phyloP scores from a whole-genome alignment of 2,329 filamentous ascomycete genomes.

The Grosmannia penicillata region DNA sequence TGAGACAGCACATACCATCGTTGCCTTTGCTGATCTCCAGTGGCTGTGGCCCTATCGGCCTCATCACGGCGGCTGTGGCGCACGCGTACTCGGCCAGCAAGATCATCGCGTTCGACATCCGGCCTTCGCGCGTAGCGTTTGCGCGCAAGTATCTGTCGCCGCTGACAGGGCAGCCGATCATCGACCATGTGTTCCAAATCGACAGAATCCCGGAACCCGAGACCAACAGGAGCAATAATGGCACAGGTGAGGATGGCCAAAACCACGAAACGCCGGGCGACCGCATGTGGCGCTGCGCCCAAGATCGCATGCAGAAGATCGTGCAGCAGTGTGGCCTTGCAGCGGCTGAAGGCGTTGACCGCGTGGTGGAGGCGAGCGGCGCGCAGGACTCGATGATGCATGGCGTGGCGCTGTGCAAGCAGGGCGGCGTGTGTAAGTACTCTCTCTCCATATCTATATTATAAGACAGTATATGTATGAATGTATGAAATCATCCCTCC shows the following conservation, averaged over 20 bases:
- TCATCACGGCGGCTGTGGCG: slow-evolving; percentile 76
- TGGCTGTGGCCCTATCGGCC: slow-evolving; percentile 72
- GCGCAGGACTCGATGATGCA: slow-evolving; percentile 67
- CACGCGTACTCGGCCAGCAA: slow-evolving; percentile 67
- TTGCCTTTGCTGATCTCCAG: background rate
- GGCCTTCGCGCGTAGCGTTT: slow-evolving; percentile 64
- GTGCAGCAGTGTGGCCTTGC: slow-evolving; percentile 44
- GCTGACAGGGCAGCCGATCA: slow-evolving; percentile 28
- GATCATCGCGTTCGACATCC: slow-evolving; percentile 79
- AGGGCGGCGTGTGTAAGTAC: slow-evolving; percentile 50
- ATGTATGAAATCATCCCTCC: too few species aligned
- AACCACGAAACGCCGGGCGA: slow-evolving; percentile 2
- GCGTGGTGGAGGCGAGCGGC: slow-evolving; percentile 65
- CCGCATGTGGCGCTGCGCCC: slow-evolving; percentile 1
- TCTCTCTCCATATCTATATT: too few species aligned
- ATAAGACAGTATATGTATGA: too few species aligned
- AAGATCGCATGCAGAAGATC: slow-evolving; percentile 26
- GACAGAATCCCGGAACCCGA: slow-evolving; percentile 46
- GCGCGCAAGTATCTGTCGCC: slow-evolving; percentile 38
- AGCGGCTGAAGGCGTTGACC: slow-evolving; percentile 48
- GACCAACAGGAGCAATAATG: background rate
- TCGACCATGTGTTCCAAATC: slow-evolving; percentile 57
- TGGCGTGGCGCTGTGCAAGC: slow-evolving; percentile 52
- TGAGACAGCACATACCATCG: background rate
- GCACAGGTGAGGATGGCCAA: background rate